A percentile compares a stretch with the other conserved stretches of the same genome.
Evolutionary conservation across 2,329 filamentous ascomycete genomes (phyloP).

Genomic region (Fusarium pseudoanthophilum): DNA sequence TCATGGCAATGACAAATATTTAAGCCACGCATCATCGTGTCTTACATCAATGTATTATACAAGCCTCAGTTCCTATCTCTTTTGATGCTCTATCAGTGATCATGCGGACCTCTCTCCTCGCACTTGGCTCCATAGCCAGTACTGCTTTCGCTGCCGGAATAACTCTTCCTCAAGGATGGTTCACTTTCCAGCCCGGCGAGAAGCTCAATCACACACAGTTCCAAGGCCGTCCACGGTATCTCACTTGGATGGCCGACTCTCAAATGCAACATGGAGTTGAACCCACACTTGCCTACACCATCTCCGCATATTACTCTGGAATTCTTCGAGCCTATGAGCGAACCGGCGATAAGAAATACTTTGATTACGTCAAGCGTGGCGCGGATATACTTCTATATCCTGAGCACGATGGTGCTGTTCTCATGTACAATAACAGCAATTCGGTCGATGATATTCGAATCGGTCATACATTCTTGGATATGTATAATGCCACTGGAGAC

Average conservation of each 20-base stretch:
- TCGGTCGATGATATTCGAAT: conserved; percentile 35
- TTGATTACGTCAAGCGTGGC: conserved; percentile 41
- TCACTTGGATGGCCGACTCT: conserved; percentile 46
- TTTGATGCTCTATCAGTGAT: neutral
- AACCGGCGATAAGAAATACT: conserved; percentile 37
- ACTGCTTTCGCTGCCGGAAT: conserved; percentile 5
- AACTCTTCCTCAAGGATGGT: conserved; percentile 25
- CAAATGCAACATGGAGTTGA: conserved; percentile 44
- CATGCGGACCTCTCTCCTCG: conserved; percentile 3
- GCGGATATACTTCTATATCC: conserved; percentile 40
- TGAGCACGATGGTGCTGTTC: conserved; percentile 32
- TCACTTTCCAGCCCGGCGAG: conserved; percentile 19
- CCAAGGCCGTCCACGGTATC: conserved; percentile 34
- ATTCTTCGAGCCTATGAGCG: conserved; percentile 33
- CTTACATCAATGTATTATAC: too few species aligned
- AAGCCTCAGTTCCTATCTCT: neutral
- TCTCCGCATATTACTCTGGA: conserved; percentile 33
- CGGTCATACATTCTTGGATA: conserved; percentile 30
- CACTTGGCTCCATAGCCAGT: neutral
- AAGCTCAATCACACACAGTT: conserved; percentile 17
- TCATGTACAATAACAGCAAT: conserved; percentile 33
- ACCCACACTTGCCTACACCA: conserved; percentile 41
- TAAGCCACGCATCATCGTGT: neutral
- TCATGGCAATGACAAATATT: neutral
- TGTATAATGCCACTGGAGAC: conserved; percentile 24